phyloP scores from a whole-genome alignment of 192 early-diverging fungal genomes.

The Gigaspora rosea region DNA sequence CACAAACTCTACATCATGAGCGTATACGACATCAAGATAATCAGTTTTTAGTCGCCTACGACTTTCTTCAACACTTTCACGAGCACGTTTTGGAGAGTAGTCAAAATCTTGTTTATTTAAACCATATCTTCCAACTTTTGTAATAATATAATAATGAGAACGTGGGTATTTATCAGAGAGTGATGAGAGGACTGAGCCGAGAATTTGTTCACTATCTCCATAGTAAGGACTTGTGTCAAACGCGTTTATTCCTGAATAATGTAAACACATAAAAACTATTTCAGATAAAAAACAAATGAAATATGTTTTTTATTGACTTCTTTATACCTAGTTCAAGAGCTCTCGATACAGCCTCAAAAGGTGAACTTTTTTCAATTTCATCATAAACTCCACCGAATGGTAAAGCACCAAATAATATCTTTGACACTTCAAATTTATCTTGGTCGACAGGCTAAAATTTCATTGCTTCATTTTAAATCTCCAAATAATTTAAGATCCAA shows the following conservation, averaged over 20 bases:
- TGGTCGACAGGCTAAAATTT: slow-evolving; percentile 30
- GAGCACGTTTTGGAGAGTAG: slow-evolving; percentile 55
- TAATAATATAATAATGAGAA: slow-evolving; percentile 65
- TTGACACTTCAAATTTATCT: slow-evolving; percentile 43
- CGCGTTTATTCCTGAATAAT: slow-evolving; percentile 57
- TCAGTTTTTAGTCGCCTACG: slow-evolving; percentile 59
- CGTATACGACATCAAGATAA: slow-evolving; percentile 71
- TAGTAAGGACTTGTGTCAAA: slow-evolving; percentile 80
- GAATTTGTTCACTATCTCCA: slow-evolving; percentile 63
- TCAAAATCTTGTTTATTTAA: slow-evolving; percentile 61
- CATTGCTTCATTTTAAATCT: neutral
- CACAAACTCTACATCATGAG: slow-evolving; percentile 83
- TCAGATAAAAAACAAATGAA: neutral
- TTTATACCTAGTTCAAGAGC: slow-evolving; percentile 49
- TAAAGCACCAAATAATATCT: slow-evolving; percentile 57
- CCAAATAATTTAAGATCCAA: neutral
- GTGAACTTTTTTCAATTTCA: slow-evolving; percentile 47
- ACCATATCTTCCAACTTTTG: slow-evolving; percentile 78
- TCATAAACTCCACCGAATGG: slow-evolving; percentile 55
- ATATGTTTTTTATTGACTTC: neutral
- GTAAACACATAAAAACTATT: slow-evolving; percentile 19
- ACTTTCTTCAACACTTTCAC: slow-evolving; percentile 58
- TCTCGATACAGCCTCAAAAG: slow-evolving; percentile 48
- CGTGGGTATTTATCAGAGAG: slow-evolving; percentile 59
- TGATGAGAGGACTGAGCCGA: slow-evolving; percentile 58